Percentiles rank a stretch among this genome's conserved stretches.
These are phyloP conservation scores for Mortierella claussenii DNA, from an alignment of 192 early-diverging fungal genomes.

Conservation along the genomic window DNA sequence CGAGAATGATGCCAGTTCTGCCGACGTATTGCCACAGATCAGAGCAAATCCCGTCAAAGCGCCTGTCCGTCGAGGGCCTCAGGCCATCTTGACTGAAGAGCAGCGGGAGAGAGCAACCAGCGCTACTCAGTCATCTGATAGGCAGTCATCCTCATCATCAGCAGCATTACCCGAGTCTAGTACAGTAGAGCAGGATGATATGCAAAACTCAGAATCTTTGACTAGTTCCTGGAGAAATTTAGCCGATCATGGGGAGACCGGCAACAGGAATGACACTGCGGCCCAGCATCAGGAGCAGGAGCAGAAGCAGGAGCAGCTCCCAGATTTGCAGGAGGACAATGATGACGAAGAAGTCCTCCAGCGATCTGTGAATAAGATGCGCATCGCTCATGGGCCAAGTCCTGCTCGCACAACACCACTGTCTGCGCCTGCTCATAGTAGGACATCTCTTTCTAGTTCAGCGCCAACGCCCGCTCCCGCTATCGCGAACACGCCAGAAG, in stretches of 20 bases:
- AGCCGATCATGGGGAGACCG: too few species aligned
- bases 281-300: slow-evolving; percentile 3
- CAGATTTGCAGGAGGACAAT: slow-evolving; percentile 20
- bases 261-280: too few species aligned
- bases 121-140: too few species aligned
- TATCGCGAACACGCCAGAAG: neutral
- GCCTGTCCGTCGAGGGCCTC: slow-evolving; percentile 25
- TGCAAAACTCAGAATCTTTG: too few species aligned
- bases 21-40: slow-evolving; percentile 36
- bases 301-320: neutral
- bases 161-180: too few species aligned
- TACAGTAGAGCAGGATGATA: too few species aligned
- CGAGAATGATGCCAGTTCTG: slow-evolving; percentile 14
- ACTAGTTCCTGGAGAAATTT: too few species aligned
- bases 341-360: slow-evolving; percentile 43
- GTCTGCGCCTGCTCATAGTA: too few species aligned
- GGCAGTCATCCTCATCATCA: too few species aligned
- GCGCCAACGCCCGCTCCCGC: slow-evolving; percentile 14
- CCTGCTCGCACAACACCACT: neutral
- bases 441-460: too few species aligned
- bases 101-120: slow-evolving; percentile 7
- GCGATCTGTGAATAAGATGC: slow-evolving; percentile 23
- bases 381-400: neutral
- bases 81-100: slow-evolving; percentile 31
- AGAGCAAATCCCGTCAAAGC: slow-evolving; percentile 33